Evolutionary conservation across 768 basidiomycete species (phyloP), one percentile per base, ranked within the genome.

Genomic region (Suillus weaverae): DNA sequence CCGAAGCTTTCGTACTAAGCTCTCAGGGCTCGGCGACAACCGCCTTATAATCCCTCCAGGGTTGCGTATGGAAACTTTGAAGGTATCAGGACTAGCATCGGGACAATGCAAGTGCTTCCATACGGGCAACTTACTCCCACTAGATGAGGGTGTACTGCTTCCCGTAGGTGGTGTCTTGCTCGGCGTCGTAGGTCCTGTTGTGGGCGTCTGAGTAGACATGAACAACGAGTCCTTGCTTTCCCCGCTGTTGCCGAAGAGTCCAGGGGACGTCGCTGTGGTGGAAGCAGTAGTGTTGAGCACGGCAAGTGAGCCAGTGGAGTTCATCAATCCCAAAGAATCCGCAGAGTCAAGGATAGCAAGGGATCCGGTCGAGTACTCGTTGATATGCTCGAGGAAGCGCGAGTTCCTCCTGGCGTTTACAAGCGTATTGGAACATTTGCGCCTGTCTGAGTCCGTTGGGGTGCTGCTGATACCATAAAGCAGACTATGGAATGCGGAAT

Each of bases 41-140:
- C 57, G 57, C 11, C 18, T 39, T 13, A 59, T 39, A 30, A 59
- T 32, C 9, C 39, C 57, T 11, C 50, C 54, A 38, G 61, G 48
- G 18, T 0, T 67, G 73, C 11, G 73, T 33, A 33, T 18, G 16
- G 51, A 32, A 53, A 32, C 51, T 10, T 53, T 56, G 22, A 70
- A 67, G 46, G 70, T 46, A 7, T 71, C 70, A 57, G 76, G 73
- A 2, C 73, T 67, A 6, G 70, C 54, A 9, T 70, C 70, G 46
- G 76, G 73, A 2, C 73, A 64, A 5, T 64, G 62, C 36, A 76
- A 64, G 32, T 69, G 73, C n/a, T 69, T 73, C 39, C 71, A 66
- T 2, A 76, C 68, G 14, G 74, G 75, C 5, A 73, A 72, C 73
- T 76, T 75, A 61, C 73, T 75, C 14, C 70, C 67, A 41, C 68